Evolutionary conservation across 495 filamentous ascomycete species (phyloP).

Genomic region (Podospora sp.): DNA sequence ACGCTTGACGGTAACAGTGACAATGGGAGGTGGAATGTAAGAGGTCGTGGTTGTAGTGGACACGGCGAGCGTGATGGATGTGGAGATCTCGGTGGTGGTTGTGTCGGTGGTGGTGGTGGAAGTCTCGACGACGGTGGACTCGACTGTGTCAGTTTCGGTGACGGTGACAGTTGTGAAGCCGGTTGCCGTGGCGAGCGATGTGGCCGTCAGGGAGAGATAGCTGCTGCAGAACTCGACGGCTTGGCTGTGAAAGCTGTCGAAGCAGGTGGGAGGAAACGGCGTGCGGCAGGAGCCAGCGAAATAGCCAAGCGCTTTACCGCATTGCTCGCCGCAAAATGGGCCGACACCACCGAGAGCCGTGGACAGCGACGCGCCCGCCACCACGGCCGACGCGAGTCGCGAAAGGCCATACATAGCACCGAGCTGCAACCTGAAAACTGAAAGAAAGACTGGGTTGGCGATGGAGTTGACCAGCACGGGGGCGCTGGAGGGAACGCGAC

Average conservation of each 20-base stretch:
- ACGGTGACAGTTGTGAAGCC: background rate
- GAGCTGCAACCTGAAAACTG: background rate
- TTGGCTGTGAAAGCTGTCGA: conserved; percentile 4
- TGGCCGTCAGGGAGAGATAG: background rate
- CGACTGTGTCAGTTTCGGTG: conserved; percentile 6
- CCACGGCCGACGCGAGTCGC: background rate
- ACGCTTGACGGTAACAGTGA: background rate
- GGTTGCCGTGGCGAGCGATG: background rate
- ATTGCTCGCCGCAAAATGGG: background rate
- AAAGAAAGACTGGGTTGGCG: background rate
- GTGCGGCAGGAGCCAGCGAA: background rate
- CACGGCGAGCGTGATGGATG: background rate
- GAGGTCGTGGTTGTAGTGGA: conserved; percentile 1
- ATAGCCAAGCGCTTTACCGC: background rate
- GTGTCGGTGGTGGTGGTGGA: conserved; percentile 5
- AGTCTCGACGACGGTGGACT: background rate
- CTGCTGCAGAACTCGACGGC: conserved; percentile 7
- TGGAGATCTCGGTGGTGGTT: background rate
- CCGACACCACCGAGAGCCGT: background rate
- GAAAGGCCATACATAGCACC: background rate
- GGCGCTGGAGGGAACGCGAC: background rate
- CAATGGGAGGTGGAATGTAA: background rate
- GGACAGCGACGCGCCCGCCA: background rate
- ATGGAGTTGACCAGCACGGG: background rate
- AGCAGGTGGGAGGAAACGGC: background rate